phyloP scores from a whole-genome alignment of 139 green algal genomes.

The Auxenochlorella pyrenoidosa region DNA sequence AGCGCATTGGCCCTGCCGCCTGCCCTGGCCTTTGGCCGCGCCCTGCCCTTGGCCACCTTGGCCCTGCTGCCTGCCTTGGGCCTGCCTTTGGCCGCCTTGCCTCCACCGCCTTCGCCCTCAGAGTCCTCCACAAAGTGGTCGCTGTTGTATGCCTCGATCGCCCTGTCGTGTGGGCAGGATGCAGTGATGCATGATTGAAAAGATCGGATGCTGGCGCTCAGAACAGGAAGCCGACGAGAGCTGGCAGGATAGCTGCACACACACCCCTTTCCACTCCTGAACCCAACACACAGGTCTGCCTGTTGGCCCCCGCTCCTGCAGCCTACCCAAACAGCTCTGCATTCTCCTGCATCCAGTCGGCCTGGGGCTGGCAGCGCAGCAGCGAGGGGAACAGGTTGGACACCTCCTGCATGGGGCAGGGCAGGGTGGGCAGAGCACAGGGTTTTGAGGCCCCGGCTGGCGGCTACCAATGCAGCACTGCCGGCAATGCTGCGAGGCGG shows the following conservation, averaged over 20 bases:
- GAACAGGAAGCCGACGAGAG: neutral
- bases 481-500: neutral
- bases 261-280: too few relatives aligned
- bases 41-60: neutral
- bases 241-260: too few relatives aligned
- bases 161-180: neutral
- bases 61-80: neutral
- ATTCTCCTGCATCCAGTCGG: neutral
- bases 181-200: too few relatives aligned
- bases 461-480: too few relatives aligned
- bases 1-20: neutral
- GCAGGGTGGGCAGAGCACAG: neutral
- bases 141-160: conserved; percentile 16
- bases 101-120: neutral
- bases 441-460: too few relatives aligned
- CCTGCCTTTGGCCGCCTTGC: neutral
- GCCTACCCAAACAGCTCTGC: neutral
- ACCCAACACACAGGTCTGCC: too few relatives aligned
- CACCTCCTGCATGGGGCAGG: neutral
- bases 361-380: conserved; percentile 12
- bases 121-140: neutral
- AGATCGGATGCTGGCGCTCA: neutral
- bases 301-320: too few relatives aligned
- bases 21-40: neutral
- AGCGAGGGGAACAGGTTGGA: conserved; percentile 10